phyloP scores from a whole-genome alignment of 2,329 filamentous ascomycete species.

The Sphaerostilbella broomeana region DNA sequence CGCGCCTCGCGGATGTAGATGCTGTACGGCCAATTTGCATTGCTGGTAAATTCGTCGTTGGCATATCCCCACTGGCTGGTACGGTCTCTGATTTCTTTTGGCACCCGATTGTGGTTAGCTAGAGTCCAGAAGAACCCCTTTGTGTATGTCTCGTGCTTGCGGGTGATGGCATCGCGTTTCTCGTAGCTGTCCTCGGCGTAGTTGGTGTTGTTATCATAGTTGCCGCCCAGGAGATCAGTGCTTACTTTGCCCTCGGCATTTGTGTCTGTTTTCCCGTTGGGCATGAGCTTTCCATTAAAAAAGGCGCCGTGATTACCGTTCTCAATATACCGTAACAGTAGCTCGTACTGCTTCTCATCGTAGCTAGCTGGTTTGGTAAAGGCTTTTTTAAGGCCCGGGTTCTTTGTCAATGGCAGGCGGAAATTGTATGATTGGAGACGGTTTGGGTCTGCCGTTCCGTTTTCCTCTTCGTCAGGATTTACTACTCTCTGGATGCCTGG shows the following conservation, averaged over 20 bases:
- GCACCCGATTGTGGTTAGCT: slow-evolving; percentile 14
- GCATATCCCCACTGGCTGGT: slow-evolving; percentile 18
- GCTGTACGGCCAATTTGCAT: slow-evolving; percentile 21
- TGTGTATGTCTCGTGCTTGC: slow-evolving; percentile 15
- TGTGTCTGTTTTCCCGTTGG: slow-evolving; percentile 13
- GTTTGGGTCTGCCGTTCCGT: slow-evolving; percentile 7
- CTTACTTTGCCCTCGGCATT: slow-evolving; percentile 16
- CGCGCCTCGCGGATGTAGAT: slow-evolving; percentile 24
- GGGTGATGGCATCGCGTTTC: slow-evolving; percentile 11
- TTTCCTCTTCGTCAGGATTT: not conserved
- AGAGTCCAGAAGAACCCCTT: slow-evolving; percentile 17
- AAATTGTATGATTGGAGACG: slow-evolving; percentile 15
- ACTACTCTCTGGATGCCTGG: slow-evolving; percentile 16
- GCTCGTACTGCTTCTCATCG: slow-evolving; percentile 8
- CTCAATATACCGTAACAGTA: slow-evolving; percentile 13
- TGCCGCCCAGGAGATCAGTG: slow-evolving; percentile 20
- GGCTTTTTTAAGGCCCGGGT: slow-evolving; percentile 6
- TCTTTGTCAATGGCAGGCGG: slow-evolving; percentile 10
- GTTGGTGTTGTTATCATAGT: slow-evolving; percentile 14
- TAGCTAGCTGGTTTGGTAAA: slow-evolving; percentile 10
- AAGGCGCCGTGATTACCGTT: slow-evolving; percentile 5
- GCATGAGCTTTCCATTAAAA: slow-evolving; percentile 12
- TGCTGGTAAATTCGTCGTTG: slow-evolving; percentile 22
- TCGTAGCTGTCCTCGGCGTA: slow-evolving; percentile 11
- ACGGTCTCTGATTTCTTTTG: slow-evolving; percentile 3